Evolutionary conservation across 257 asterid genomes (phyloP).

Genomic region (Buddleja alternifolia): DNA sequence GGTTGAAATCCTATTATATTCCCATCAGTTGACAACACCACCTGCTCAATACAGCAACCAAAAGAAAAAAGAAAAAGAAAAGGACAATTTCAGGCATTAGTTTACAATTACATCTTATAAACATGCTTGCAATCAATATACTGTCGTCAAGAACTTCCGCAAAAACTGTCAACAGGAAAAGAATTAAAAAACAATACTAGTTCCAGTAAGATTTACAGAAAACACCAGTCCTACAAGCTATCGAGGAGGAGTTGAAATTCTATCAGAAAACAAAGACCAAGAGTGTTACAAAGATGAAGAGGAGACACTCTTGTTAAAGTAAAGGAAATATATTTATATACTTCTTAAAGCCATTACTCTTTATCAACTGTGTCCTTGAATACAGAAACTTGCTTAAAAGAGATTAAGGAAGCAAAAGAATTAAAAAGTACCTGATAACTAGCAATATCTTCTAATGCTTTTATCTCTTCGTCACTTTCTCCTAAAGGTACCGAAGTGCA

Average conservation of each 20-base stretch:
- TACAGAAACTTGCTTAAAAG: neutral
- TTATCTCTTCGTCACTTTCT: constrained; percentile 58
- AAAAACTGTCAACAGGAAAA: neutral
- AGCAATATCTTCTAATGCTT: constrained; percentile 70
- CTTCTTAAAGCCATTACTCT: neutral
- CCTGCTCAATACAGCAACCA: constrained; percentile 40
- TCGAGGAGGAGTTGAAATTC: neutral
- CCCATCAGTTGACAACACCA: constrained; percentile 61
- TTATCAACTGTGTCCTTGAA: neutral
- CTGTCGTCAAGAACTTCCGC: neutral
- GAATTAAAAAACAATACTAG: no score
- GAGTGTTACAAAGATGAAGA: neutral
- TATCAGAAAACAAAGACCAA: neutral
- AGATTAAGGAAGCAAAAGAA: neutral
- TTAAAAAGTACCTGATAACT: constrained; percentile 75
- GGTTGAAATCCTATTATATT: constrained; percentile 75
- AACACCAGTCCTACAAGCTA: no score
- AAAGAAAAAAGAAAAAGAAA: neutral
- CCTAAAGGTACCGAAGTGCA: constrained; percentile 38
- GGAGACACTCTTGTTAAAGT: no score
- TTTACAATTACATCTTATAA: neutral
- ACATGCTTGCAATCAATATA: constrained; percentile 12
- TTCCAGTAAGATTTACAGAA: neutral
- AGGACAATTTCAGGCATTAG: neutral
- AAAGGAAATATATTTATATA: no score